Conservation (phyloP, 768 basidiomycete genomes). For the Lentinula sp. region DNA sequence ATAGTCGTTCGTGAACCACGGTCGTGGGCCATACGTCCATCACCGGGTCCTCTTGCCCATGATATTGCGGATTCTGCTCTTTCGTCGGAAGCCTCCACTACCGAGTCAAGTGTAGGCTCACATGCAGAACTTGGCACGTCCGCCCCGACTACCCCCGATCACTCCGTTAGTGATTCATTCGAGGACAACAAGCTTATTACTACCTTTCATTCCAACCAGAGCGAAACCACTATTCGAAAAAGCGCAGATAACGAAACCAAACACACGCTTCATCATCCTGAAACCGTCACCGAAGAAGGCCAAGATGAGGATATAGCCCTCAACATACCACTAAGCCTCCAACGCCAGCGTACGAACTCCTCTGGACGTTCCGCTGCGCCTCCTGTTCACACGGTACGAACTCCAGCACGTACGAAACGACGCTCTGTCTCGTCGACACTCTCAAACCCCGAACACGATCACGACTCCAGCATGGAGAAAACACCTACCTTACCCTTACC, state of each 20-base stretch:
- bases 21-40: neutral
- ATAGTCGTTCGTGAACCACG: constrained; percentile 6
- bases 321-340: constrained; percentile 19
- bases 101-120: constrained; percentile 36
- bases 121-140: constrained; percentile 34
- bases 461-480: constrained; percentile 45
- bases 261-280: constrained; percentile 35
- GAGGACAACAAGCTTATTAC: constrained; percentile 20
- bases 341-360: constrained; percentile 18
- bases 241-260: constrained; percentile 24
- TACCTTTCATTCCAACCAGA: constrained; percentile 43
- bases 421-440: constrained; percentile 89
- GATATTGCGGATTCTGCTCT: constrained; percentile 23
- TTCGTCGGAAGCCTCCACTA: constrained; percentile 45
- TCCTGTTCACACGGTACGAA: constrained; percentile 66
- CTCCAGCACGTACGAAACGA: constrained; percentile 92
- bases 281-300: constrained; percentile 51
- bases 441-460: constrained; percentile 38
- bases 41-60: constrained; percentile 1
- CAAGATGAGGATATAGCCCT: constrained; percentile 15
- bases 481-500: constrained; percentile 30
- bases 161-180: constrained; percentile 37
- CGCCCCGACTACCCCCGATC: constrained; percentile 53
- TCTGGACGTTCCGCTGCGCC: constrained; percentile 33
- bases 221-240: constrained; percentile 58